A percentile compares a stretch with the other conserved stretches of the same genome.
These are phyloP conservation scores for Saccharomycopsis sp. DNA, from an alignment of 805 yeast genomes.

Conservation along the genomic window DNA sequence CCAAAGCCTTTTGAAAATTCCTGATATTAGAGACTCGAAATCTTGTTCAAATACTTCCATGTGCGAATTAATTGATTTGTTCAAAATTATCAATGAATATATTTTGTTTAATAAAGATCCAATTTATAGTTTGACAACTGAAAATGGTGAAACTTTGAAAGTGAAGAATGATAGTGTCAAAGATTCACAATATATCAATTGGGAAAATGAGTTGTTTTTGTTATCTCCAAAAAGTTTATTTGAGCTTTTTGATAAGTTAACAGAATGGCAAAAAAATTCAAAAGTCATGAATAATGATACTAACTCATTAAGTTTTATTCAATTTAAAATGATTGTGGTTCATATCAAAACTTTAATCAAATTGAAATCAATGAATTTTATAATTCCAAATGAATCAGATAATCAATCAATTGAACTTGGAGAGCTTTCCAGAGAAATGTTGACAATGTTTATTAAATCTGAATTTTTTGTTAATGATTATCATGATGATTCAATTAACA, in stretches of 20 bases:
- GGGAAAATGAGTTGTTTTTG: constrained; percentile 12
- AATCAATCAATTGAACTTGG: not conserved
- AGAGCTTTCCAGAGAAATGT: not conserved
- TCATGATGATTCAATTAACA: no score
- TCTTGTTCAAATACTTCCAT: constrained; percentile 22
- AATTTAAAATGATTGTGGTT: constrained; percentile 33
- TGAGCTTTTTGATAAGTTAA: constrained; percentile 4
- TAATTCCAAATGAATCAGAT: not conserved
- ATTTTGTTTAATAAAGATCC: not conserved
- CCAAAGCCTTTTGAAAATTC: no score
- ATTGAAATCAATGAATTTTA: constrained; percentile 22
- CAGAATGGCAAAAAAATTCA: constrained; percentile 1
- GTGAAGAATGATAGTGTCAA: not conserved
- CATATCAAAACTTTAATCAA: constrained; percentile 33
- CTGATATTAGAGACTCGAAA: not conserved
- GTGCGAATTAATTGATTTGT: constrained; percentile 24
- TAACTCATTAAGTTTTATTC: constrained; percentile 24
- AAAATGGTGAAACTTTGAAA: not conserved
- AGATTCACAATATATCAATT: constrained; percentile 1
- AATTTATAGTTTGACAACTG: not conserved
- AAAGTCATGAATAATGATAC: not conserved
- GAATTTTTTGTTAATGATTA: no score
- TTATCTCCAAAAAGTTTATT: constrained; percentile 5
- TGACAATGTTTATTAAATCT: no score
- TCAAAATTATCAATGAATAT: constrained; percentile 22